These are phyloP conservation scores for Chytriomyces sp. DNA, from an alignment of 192 early-diverging fungal genomes.

Conservation along the genomic window DNA sequence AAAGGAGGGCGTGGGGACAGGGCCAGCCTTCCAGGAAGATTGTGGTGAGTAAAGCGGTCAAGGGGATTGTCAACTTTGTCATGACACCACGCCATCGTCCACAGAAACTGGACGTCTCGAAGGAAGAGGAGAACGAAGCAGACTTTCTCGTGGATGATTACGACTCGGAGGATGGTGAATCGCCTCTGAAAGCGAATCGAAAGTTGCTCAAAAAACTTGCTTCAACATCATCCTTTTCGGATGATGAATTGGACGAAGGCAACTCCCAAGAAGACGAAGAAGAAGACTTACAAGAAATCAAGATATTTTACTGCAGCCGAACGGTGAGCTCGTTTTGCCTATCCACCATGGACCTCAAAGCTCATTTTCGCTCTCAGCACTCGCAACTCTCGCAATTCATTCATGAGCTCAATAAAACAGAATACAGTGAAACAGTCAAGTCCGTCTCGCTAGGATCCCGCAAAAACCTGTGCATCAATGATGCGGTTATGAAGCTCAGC, in stretches of 20 bases:
- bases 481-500: constrained; percentile 58
- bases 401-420: constrained; percentile 79
- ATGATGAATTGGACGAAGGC: constrained; percentile 15
- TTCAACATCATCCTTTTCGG: not conserved
- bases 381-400: constrained; percentile 92
- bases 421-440: constrained; percentile 59
- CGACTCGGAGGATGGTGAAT: constrained; percentile 57
- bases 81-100: no score
- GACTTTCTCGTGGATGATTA: constrained; percentile 66
- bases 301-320: constrained; percentile 46
- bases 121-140: constrained; percentile 35
- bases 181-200: not conserved
- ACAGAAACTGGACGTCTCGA: not conserved
- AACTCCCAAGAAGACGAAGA: constrained; percentile 32
- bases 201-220: not conserved
- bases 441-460: constrained; percentile 80
- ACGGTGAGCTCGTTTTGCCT: constrained; percentile 36
- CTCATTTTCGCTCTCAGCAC: constrained; percentile 64
- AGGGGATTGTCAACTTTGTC: no score
- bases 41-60: not conserved
- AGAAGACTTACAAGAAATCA: constrained; percentile 59
- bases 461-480: constrained; percentile 81
- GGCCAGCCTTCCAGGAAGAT: no score
- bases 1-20: not conserved
- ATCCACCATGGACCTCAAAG: not conserved